Conservation (phyloP, 768 basidiomycete species). For the Lactarius vividus region DNA sequence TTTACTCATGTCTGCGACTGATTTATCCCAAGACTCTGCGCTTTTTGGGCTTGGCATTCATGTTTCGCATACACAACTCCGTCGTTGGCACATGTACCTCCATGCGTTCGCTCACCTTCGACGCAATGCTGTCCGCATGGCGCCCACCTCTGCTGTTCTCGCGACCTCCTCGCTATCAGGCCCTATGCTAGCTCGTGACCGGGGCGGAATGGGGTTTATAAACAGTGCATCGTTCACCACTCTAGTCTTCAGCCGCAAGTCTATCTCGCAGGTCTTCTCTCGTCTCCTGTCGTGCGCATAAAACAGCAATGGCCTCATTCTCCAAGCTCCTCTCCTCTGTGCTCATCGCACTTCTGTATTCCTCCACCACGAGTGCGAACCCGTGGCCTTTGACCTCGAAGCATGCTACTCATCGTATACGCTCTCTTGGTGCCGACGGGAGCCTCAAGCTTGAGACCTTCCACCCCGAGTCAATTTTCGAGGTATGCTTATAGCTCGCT, state of each 20-base stretch:
- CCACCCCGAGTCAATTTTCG: constrained; percentile 33
- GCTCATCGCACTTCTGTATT: constrained; percentile 29
- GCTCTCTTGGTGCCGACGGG: constrained; percentile 25
- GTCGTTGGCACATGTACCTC: background rate
- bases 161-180: background rate
- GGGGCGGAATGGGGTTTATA: background rate
- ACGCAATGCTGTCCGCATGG: background rate
- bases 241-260: background rate
- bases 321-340: constrained; percentile 29
- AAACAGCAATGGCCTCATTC: constrained; percentile 27
- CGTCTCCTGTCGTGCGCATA: background rate
- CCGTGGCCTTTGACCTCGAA: constrained; percentile 28
- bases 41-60: background rate
- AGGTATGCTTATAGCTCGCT: constrained; percentile 24
- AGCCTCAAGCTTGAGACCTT: constrained; percentile 29
- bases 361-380: constrained; percentile 27
- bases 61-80: background rate
- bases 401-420: constrained; percentile 32
- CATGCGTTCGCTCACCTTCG: background rate
- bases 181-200: background rate
- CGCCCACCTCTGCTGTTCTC: background rate
- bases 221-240: too few relatives aligned
- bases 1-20: background rate
- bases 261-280: background rate
- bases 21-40: background rate